Evolutionary conservation across 2,329 filamentous ascomycete species (phyloP).

Genomic region (Ascochyta rabiei): DNA sequence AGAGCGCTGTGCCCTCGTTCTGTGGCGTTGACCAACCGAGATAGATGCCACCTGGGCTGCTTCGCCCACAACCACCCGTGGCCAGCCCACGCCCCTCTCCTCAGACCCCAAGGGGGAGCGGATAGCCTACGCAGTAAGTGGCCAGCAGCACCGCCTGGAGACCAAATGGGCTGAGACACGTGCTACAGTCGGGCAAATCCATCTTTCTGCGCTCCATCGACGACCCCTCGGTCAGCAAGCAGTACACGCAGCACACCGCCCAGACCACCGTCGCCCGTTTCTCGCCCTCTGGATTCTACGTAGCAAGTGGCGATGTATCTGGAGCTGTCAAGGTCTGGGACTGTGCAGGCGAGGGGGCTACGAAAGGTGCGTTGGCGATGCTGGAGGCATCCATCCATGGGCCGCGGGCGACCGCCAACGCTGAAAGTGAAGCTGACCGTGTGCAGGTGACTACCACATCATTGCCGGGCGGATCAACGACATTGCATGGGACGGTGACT

Average conservation of each 20-base stretch:
- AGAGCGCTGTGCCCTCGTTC: background rate
- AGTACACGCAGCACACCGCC: conserved; percentile 91
- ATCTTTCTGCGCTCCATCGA: conserved; percentile 96
- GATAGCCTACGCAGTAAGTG: conserved; percentile 85
- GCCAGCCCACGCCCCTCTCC: conserved; percentile 87
- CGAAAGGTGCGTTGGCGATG: conserved; percentile 64
- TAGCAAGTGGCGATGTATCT: conserved; percentile 87
- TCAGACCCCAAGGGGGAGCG: conserved; percentile 87
- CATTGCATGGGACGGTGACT: conserved; percentile 96
- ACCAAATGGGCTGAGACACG: background rate
- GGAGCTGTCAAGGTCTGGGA: conserved; percentile 94
- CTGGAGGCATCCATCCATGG: background rate
- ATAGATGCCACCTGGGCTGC: conserved; percentile 80
- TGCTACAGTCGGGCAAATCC: conserved; percentile 82
- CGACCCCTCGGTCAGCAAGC: conserved; percentile 79
- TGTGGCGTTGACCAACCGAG: conserved; percentile 1
- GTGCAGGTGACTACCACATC: conserved; percentile 81
- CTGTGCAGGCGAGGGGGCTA: conserved; percentile 80
- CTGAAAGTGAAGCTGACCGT: conserved; percentile 34
- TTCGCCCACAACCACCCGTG: conserved; percentile 80
- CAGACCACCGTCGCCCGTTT: conserved; percentile 92
- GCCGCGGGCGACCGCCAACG: background rate
- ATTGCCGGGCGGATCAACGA: conserved; percentile 95
- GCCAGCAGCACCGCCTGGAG: background rate
- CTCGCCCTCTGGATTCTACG: conserved; percentile 90